phyloP scores from a whole-genome alignment of 108 stramenopile genomes.

The Skeletonema marinoi region DNA sequence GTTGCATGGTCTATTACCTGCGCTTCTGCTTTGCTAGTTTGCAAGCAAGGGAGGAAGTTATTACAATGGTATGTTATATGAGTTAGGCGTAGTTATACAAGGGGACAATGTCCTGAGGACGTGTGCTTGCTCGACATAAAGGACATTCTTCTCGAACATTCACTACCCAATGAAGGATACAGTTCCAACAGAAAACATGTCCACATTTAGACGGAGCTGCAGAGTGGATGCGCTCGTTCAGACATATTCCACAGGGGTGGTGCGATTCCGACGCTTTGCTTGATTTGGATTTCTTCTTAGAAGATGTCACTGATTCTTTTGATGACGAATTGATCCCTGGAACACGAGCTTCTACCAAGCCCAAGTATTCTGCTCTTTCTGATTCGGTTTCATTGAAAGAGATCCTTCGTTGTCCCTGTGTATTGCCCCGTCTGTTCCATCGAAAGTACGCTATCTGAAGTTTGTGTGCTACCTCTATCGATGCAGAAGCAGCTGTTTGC shows the following conservation, averaged over 20 bases:
- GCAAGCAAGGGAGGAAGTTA: too few species aligned
- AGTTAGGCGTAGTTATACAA: slow-evolving; percentile 33
- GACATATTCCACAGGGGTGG: slow-evolving; percentile 42
- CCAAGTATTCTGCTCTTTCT: slow-evolving; percentile 37
- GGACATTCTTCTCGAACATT: slow-evolving; percentile 46
- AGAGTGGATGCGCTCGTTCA: slow-evolving; percentile 41
- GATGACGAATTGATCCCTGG: slow-evolving; percentile 29
- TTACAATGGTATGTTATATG: too few species aligned
- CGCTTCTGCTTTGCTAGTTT: too few species aligned
- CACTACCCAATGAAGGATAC: slow-evolving; percentile 45
- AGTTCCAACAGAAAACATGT: slow-evolving; percentile 49
- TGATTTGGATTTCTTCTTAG: slow-evolving; percentile 6
- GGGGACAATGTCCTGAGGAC: slow-evolving; percentile 43
- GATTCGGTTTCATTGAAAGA: background rate
- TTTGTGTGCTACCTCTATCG: slow-evolving; percentile 31
- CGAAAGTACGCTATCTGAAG: slow-evolving; percentile 39
- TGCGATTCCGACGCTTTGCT: background rate
- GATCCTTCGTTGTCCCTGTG: slow-evolving; percentile 4
- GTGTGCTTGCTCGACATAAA: slow-evolving; percentile 38
- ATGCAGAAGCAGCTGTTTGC: slow-evolving; percentile 25
- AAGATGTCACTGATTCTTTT: background rate
- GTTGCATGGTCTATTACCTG: too few species aligned
- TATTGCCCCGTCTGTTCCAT: slow-evolving; percentile 26
- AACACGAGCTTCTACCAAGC: slow-evolving; percentile 42
- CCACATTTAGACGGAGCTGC: slow-evolving; percentile 41